These are phyloP conservation scores for Vanrija pseudolonga DNA, from an alignment of 1,284 basidiomycete genomes.

Conservation along the genomic window DNA sequence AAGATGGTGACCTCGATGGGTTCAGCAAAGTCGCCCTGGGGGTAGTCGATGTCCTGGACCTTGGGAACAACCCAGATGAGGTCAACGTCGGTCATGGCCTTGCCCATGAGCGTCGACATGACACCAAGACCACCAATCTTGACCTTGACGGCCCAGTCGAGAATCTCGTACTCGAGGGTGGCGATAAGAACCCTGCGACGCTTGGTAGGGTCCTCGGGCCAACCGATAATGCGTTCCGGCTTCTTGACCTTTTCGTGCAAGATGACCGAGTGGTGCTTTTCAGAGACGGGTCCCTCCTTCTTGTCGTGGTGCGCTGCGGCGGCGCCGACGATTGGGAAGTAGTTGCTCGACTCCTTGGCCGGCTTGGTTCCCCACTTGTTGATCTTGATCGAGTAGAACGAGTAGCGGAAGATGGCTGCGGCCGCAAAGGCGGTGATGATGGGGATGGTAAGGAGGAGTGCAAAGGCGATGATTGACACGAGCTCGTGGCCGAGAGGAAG, in stretches of 20 bases:
- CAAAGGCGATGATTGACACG: slow-evolving; percentile 78
- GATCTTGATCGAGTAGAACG: slow-evolving; percentile 90
- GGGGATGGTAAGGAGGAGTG: slow-evolving; percentile 72
- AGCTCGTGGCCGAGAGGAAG: slow-evolving; percentile 73
- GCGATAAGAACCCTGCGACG: slow-evolving; percentile 83
- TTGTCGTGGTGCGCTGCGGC: slow-evolving; percentile 53
- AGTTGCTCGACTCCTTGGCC: slow-evolving; percentile 43
- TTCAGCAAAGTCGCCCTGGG: slow-evolving; percentile 79
- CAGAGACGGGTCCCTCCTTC: slow-evolving; percentile 31
- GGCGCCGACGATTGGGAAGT: slow-evolving; percentile 56
- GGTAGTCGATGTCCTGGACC: slow-evolving; percentile 87
- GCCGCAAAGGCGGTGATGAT: slow-evolving; percentile 76
- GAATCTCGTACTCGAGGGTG: slow-evolving; percentile 89
- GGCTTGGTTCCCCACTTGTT: slow-evolving; percentile 83
- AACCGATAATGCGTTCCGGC: slow-evolving; percentile 68
- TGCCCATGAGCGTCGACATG: slow-evolving; percentile 94
- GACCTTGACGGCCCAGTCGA: slow-evolving; percentile 94
- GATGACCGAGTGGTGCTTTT: slow-evolving; percentile 24
- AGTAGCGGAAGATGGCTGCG: slow-evolving; percentile 84
- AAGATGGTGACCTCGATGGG: slow-evolving; percentile 94
- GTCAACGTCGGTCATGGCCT: slow-evolving; percentile 92
- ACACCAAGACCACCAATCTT: slow-evolving; percentile 94
- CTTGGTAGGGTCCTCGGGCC: slow-evolving; percentile 86
- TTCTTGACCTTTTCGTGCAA: slow-evolving; percentile 60
- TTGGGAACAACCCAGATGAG: slow-evolving; percentile 89